These are phyloP conservation scores for Chloris gayana DNA, from an alignment of 176 grass and related monocot genomes.

Conservation along the genomic window DNA sequence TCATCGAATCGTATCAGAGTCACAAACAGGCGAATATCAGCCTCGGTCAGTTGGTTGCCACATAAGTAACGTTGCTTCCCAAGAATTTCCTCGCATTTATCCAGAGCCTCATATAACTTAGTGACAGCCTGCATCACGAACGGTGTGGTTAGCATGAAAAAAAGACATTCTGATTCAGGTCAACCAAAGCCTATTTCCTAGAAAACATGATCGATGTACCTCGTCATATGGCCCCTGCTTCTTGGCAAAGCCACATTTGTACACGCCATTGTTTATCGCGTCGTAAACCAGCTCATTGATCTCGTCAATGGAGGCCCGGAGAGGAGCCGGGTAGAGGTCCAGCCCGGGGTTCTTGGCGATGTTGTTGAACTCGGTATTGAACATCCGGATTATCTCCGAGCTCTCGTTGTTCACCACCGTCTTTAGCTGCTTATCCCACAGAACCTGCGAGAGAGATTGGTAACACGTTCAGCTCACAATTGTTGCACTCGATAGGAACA, in stretches of 20 bases:
- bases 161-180: not conserved
- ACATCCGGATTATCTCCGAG: constrained; percentile 92
- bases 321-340: constrained; percentile 71
- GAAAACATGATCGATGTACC: constrained; percentile 38
- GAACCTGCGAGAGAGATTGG: constrained; percentile 48
- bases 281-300: constrained; percentile 71
- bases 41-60: constrained; percentile 69
- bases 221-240: constrained; percentile 91
- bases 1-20: constrained; percentile 99
- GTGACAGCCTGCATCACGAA: constrained; percentile 60
- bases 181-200: not conserved
- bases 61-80: constrained; percentile 85
- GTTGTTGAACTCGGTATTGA: constrained; percentile 83
- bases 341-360: constrained; percentile 64
- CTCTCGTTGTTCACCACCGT: constrained; percentile 98
- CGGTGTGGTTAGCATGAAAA: not conserved
- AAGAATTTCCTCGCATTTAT: constrained; percentile 87
- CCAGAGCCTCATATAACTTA: constrained; percentile 62
- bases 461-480: not conserved
- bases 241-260: constrained; percentile 94
- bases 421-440: constrained; percentile 92
- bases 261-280: constrained; percentile 87
- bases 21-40: constrained; percentile 89
- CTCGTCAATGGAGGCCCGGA: constrained; percentile 58
- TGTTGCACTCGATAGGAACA: not conserved